Conservation (phyloP, 2,329 filamentous ascomycete species). For the Domatiomyces catenatus region DNA sequence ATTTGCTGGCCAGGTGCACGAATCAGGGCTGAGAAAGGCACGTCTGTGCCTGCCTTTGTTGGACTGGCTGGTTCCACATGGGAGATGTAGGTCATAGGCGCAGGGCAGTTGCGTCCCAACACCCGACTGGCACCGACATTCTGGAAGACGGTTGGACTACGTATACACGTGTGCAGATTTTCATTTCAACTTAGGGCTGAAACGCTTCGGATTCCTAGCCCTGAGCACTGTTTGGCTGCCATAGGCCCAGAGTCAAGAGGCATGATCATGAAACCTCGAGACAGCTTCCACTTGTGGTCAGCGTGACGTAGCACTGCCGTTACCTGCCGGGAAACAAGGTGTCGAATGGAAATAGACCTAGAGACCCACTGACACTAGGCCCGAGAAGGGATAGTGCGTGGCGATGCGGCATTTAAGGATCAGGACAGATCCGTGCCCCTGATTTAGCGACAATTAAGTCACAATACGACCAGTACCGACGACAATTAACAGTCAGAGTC, state of each 20-base stretch:
- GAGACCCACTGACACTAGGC: too few relatives aligned
- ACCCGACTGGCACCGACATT: not conserved
- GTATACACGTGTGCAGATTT: not conserved
- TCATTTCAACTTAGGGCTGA: not conserved
- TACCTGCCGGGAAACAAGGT: not conserved
- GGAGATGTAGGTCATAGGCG: not conserved
- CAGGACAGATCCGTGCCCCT: too few relatives aligned
- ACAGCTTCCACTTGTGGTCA: not conserved
- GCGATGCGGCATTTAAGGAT: too few relatives aligned
- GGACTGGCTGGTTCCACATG: not conserved
- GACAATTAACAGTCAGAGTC: too few relatives aligned
- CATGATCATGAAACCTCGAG: not conserved
- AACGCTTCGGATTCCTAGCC: not conserved
- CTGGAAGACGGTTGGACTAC: not conserved
- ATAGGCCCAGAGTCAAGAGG: too few relatives aligned
- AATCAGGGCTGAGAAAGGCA: not conserved
- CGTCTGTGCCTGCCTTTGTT: not conserved
- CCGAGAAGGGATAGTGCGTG: too few relatives aligned
- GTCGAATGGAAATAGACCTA: too few relatives aligned
- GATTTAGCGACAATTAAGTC: too few relatives aligned
- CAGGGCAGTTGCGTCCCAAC: not conserved
- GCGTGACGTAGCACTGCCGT: not conserved
- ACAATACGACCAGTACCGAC: too few relatives aligned
- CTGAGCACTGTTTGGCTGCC: not conserved
- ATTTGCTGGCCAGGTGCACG: not conserved